Percentiles rank a stretch among this genome's conserved stretches.
phyloP scores from a whole-genome alignment of 2,329 filamentous ascomycete species.

The Pseudomassariella vexata region DNA sequence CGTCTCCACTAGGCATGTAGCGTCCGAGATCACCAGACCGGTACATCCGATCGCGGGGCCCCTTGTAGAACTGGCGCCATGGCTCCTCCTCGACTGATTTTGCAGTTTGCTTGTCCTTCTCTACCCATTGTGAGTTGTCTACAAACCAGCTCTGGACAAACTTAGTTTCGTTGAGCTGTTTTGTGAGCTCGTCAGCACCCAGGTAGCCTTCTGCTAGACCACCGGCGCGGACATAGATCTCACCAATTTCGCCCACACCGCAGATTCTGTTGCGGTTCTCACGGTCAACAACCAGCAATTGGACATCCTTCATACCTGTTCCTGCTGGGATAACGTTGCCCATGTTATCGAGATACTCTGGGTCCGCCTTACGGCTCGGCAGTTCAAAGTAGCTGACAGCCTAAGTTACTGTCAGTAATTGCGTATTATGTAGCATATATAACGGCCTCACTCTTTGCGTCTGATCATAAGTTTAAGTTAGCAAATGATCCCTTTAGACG shows the following conservation, averaged over 20 bases:
- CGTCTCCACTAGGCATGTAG: constrained; percentile 13
- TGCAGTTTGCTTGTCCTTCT: constrained; percentile 51
- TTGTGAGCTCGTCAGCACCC: constrained; percentile 49
- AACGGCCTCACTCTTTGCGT: too few species aligned
- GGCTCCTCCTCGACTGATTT: constrained; percentile 61
- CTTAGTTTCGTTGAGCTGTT: constrained; percentile 61
- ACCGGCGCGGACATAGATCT: constrained; percentile 67
- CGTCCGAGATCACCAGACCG: constrained; percentile 79
- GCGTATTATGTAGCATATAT: too few species aligned
- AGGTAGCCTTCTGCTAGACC: constrained; percentile 74
- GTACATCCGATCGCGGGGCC: constrained; percentile 81
- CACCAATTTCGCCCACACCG: constrained; percentile 62
- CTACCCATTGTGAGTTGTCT: constrained; percentile 62
- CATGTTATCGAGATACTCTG: constrained; percentile 56
- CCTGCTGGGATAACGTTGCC: constrained; percentile 68
- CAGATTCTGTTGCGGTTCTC: constrained; percentile 54
- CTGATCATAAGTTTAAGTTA: too few species aligned
- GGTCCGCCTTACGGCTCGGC: constrained; percentile 53
- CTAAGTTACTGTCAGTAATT: too few species aligned
- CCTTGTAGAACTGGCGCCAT: constrained; percentile 75
- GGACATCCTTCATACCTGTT: constrained; percentile 69
- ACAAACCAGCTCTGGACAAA: constrained; percentile 86
- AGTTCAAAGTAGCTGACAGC: constrained; percentile 66
- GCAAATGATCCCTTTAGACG: too few species aligned
- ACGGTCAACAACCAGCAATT: constrained; percentile 66